Base-by-base conservation (phyloP, 129 eudicot species). In the Cynara cardunculus region DNA sequence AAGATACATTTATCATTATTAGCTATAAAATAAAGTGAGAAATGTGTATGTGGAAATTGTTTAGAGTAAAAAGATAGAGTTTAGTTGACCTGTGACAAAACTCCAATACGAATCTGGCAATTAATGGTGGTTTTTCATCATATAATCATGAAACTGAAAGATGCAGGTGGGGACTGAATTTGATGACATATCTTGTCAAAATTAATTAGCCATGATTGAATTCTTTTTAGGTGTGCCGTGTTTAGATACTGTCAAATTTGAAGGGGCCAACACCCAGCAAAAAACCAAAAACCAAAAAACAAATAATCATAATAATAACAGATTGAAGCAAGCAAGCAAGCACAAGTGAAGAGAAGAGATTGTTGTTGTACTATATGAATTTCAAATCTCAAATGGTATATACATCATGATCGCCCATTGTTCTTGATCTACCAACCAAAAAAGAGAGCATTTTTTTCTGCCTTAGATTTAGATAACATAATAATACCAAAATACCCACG, bases 401-500 rank as follows among this genome's bases (percentile, higher is more conserved):
- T 86, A 92, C 92, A 92, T 75, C 75, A 86, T 64, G 83, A 89
- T 84, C 70, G 70, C 32, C 72, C 77, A 71, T 82, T 77, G 31
- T 80, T 84, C 82, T 87, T 87, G 86, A 87, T 80, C 79, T 77
- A 76, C 26, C 53, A 69, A 76, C 27, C 35, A 85, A 59, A 78
- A 74, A 69, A 67, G 24, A 53, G 32, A 78, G 34, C 85, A 78
- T 80, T 72, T 75, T 75, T 53, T 14, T 11, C 18, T 83, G 37
- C 59, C 78, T 76, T 25, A 34, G n/a, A n/a, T n/a, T n/a, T n/a
- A 39, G 37, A 72, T 82, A 56, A 56, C 4, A 49, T 14, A 12
- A 56, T 56, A 83, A 34, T 82, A 85, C 93, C 98, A 94, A 89
- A 91, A 94, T 94, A 91, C 93, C 93, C 92, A 90, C 97, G 97